Percentiles rank a stretch among this genome's conserved stretches.
phyloP scores from a whole-genome alignment of 306 rosid species.

The Rosa multiflora region DNA sequence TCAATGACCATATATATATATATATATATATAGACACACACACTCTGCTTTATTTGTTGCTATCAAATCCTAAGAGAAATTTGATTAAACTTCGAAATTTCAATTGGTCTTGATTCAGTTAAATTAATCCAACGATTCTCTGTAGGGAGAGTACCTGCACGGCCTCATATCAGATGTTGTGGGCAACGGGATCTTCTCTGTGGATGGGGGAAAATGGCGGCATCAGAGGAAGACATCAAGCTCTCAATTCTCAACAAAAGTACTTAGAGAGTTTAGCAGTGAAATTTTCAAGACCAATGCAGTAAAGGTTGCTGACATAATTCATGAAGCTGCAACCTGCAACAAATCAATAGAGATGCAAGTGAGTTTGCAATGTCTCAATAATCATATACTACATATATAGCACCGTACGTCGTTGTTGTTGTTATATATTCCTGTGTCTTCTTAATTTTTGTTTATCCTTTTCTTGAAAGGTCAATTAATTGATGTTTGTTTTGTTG shows the following conservation, averaged over 20 bases:
- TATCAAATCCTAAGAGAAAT: no score
- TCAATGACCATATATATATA: no score
- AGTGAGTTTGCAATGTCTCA: constrained; percentile 15
- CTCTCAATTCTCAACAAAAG: constrained; percentile 29
- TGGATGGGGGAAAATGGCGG: constrained; percentile 39
- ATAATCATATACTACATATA: no score
- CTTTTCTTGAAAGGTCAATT: no score
- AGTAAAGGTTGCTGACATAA: constrained; percentile 20
- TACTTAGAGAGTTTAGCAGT: constrained; percentile 29
- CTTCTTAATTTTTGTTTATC: no score
- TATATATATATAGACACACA: no score
- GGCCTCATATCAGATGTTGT: constrained; percentile 11
- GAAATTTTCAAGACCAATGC: constrained; percentile 23
- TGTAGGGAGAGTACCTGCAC: constrained; percentile 25
- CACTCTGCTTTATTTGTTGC: no score
- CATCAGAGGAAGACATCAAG: constrained; percentile 36
- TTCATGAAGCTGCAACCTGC: constrained; percentile 20
- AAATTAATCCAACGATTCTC: no score
- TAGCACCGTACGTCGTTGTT: no score
- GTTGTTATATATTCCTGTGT: no score
- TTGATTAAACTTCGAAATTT: no score
- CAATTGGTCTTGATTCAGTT: no score
- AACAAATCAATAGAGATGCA: constrained; percentile 20
- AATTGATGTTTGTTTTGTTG: not conserved
- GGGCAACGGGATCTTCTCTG: constrained; percentile 24